Conservation (phyloP, 2,329 filamentous ascomycete genomes). For the Fusarium scirpi region DNA sequence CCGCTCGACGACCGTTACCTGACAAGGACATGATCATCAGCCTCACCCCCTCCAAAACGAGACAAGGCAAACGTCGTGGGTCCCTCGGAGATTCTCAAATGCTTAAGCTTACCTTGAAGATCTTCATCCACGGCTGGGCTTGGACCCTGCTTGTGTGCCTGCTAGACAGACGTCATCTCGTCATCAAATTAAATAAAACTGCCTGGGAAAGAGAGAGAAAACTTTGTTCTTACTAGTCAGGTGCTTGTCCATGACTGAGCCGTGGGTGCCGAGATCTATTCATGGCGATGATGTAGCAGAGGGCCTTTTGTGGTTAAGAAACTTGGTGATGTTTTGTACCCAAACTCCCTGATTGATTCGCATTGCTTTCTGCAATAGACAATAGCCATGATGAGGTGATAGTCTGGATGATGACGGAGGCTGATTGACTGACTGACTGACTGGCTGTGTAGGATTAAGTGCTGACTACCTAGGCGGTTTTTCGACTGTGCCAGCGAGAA, state of each 20-base stretch:
- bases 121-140: constrained; percentile 21
- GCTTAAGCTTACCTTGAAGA: constrained; percentile 46
- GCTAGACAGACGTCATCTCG: constrained; percentile 32
- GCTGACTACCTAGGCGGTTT: constrained; percentile 37
- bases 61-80: constrained; percentile 14
- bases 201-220: constrained; percentile 1
- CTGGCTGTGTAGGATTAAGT: constrained; percentile 40
- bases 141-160: constrained; percentile 41
- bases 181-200: constrained; percentile 16
- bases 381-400: constrained; percentile 9
- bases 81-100: constrained; percentile 35
- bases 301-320: not conserved
- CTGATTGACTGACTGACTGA: not conserved
- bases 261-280: constrained; percentile 14
- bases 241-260: constrained; percentile 15
- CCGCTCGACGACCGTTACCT: constrained; percentile 30
- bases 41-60: not conserved
- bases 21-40: constrained; percentile 27
- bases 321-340: constrained; percentile 3
- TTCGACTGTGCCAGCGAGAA: constrained; percentile 24
- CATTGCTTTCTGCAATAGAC: constrained; percentile 26
- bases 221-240: constrained; percentile 25
- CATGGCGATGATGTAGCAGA: not conserved
- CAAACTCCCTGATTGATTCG: not conserved
- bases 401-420: constrained; percentile 22